Percentiles rank a stretch among this genome's conserved stretches.
Evolutionary conservation across 148 eudicot genomes (phyloP).

Genomic region (Rhododendron griersonianum): DNA sequence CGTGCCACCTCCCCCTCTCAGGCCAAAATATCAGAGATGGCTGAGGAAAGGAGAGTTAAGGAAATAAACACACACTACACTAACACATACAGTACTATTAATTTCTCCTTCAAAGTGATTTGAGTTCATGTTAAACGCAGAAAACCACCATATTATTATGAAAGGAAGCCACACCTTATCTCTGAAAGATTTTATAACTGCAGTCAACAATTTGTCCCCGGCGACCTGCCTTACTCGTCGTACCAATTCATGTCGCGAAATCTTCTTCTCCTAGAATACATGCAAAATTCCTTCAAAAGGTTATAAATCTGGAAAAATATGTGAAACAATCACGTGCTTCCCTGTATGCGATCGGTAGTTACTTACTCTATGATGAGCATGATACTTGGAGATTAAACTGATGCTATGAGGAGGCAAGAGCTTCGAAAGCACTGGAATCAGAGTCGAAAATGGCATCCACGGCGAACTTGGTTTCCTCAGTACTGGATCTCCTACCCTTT

Average conservation of each 20-base stretch:
- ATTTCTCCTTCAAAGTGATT: neutral
- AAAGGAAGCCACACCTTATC: slow-evolving; percentile 20
- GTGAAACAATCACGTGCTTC: neutral
- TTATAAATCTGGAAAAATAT: neutral
- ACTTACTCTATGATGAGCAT: slow-evolving; percentile 38
- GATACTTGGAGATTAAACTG: slow-evolving; percentile 26
- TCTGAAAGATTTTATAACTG: slow-evolving; percentile 35
- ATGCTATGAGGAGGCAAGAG: slow-evolving; percentile 33
- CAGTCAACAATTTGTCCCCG: slow-evolving; percentile 46
- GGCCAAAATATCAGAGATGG: neutral
- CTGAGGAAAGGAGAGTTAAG: neutral
- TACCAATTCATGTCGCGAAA: slow-evolving; percentile 49
- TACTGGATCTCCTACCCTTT: neutral
- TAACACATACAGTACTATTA: too few relatives aligned
- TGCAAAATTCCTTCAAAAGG: neutral
- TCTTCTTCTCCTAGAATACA: slow-evolving; percentile 38
- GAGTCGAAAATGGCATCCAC: slow-evolving; percentile 59
- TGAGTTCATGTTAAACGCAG: neutral
- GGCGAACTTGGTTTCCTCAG: slow-evolving; percentile 44
- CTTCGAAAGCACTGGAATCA: slow-evolving; percentile 41
- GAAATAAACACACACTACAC: too few relatives aligned
- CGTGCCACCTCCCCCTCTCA: neutral
- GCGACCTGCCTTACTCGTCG: slow-evolving; percentile 30
- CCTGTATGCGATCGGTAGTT: too few relatives aligned
- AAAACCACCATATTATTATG: neutral